A percentile compares a stretch with the other conserved stretches of the same genome.
Evolutionary conservation across 176 grass and related monocot species (phyloP).

Genomic region (Otatea glauca): DNA sequence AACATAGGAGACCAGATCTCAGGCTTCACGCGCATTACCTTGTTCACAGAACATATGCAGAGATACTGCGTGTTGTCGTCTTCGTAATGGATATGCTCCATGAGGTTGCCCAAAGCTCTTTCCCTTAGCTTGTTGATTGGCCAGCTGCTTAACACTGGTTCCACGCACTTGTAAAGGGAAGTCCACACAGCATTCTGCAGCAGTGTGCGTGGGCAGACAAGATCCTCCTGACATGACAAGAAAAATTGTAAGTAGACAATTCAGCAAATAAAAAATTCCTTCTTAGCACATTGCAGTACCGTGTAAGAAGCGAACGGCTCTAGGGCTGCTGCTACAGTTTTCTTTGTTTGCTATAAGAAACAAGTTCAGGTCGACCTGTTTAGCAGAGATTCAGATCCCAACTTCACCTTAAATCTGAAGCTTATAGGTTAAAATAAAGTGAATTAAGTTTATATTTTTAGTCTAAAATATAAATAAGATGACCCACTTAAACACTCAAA

Average conservation of each 20-base stretch:
- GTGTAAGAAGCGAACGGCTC: neutral
- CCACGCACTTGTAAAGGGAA: constrained; percentile 57
- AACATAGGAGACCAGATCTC: no score
- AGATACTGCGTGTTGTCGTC: constrained; percentile 70
- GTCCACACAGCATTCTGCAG: constrained; percentile 67
- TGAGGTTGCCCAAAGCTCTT: constrained; percentile 50
- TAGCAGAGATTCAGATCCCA: no score
- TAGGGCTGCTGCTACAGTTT: neutral
- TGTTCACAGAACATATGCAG: constrained; percentile 55
- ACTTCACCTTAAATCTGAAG: no score
- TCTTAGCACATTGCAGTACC: neutral
- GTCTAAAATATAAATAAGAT: no score
- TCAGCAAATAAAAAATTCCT: neutral
- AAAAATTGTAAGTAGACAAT: neutral
- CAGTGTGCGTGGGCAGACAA: constrained; percentile 51
- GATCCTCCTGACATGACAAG: constrained; percentile 53
- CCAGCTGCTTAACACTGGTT: constrained; percentile 68
- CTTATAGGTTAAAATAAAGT: no score
- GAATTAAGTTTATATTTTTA: no score
- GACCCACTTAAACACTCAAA: no score
- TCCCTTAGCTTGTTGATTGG: constrained; percentile 62
- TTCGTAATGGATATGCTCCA: constrained; percentile 86
- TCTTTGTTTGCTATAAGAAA: neutral
- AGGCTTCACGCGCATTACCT: constrained; percentile 34
- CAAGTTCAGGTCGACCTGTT: no score